A percentile compares a stretch with the other conserved stretches of the same genome.
These are phyloP conservation scores for Chlorella sp. DNA, from an alignment of 139 green algal genomes.

Conservation along the genomic window DNA sequence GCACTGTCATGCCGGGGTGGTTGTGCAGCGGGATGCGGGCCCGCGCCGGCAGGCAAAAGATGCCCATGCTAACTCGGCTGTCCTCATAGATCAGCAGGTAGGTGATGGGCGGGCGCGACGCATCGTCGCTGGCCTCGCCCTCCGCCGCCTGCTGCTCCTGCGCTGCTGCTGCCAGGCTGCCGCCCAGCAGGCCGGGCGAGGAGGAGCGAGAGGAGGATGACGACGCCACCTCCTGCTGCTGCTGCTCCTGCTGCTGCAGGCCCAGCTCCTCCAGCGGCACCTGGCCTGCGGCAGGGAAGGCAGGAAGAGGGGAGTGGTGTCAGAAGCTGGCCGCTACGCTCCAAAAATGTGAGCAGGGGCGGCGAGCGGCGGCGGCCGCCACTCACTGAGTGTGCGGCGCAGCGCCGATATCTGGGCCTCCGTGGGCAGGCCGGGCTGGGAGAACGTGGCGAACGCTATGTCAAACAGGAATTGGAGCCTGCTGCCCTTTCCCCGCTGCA, in stretches of 20 bases:
- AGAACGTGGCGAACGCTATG: slow-evolving; percentile 31
- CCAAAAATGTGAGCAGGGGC: too few relatives aligned
- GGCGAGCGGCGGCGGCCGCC: neutral
- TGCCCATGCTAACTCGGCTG: slow-evolving; percentile 77
- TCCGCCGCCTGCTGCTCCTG: neutral
- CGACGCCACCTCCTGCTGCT: neutral
- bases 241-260: slow-evolving; percentile 2
- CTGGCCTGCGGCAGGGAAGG: slow-evolving; percentile 14
- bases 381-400: slow-evolving; percentile 38
- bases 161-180: slow-evolving; percentile 1
- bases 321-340: too few relatives aligned
- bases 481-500: too few relatives aligned
- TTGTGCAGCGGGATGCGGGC: slow-evolving; percentile 91
- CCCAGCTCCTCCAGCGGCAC: slow-evolving; percentile 48
- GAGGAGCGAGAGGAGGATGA: slow-evolving; percentile 3
- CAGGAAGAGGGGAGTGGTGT: too few relatives aligned
- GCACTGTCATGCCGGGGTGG: slow-evolving; percentile 84
- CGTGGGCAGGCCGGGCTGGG: neutral
- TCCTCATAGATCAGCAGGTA: slow-evolving; percentile 92
- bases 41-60: slow-evolving; percentile 84
- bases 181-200: neutral
- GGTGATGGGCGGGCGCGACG: slow-evolving; percentile 63
- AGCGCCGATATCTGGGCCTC: slow-evolving; percentile 14
- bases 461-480: slow-evolving; percentile 36
- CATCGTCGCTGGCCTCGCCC: too few relatives aligned